Evolutionary conservation across 148 eudicot genomes (phyloP).

Genomic region (Cornus suecica): DNA sequence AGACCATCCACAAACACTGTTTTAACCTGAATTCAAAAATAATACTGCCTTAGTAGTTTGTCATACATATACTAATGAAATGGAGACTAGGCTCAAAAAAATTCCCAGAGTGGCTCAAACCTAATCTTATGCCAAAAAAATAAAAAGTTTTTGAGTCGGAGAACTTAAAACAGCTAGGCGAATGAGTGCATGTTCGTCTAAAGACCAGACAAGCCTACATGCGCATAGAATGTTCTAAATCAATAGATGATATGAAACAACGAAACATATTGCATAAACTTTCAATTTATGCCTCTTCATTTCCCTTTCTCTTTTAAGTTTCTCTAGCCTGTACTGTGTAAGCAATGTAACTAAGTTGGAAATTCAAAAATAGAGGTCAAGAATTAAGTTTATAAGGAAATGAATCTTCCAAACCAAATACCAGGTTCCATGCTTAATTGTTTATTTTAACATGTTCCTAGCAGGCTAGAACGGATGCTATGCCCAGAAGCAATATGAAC

Average conservation of each 20-base stretch:
- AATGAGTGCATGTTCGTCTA: background rate
- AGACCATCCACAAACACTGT: conserved; percentile 94
- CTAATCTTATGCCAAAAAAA: background rate
- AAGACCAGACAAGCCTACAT: background rate
- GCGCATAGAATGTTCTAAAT: background rate
- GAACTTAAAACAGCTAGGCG: background rate
- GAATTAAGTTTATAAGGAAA: background rate
- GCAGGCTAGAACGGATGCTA: background rate
- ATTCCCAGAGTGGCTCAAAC: background rate
- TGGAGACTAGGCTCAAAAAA: background rate
- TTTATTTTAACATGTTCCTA: conserved; percentile 1
- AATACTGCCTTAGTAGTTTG: no score
- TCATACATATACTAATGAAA: background rate
- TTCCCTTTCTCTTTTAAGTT: background rate
- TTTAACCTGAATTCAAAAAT: conserved; percentile 59
- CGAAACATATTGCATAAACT: background rate
- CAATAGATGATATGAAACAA: background rate
- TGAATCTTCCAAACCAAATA: background rate
- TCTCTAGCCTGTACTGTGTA: background rate
- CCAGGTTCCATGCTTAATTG: conserved; percentile 7
- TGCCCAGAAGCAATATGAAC: background rate
- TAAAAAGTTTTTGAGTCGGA: background rate
- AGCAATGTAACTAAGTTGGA: background rate
- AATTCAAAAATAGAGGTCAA: background rate
- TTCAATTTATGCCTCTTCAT: background rate